Base-by-base conservation (phyloP, 352 stramenopile species). In the Phytophthora fragariaefolia region DNA sequence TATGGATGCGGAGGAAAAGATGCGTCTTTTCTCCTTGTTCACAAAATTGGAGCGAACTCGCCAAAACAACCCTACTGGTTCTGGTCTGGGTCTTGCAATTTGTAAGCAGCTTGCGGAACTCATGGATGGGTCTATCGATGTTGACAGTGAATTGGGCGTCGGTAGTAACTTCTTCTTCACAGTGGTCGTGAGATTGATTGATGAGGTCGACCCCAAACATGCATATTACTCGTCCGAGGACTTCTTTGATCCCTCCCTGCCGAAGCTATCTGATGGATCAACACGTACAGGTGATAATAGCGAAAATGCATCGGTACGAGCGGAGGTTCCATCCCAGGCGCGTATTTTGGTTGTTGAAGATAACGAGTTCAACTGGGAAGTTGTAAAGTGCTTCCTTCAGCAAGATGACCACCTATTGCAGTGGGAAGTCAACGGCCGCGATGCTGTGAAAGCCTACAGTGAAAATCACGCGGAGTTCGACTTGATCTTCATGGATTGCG, bases 61-160 rank as follows among this genome's bases (percentile, higher is more conserved):
- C 22, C 85, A 90, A 63, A 92, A 92, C 66, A 96, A 94, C 50
- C 85, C 85, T 32, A 94, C 85, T 18, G 85, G 85, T 10, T 94
- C 85, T 4, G 89, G 89, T 6, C 70, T 96, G 13, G 89, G 89
- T 13, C 69, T 96, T 43, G 84, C 85, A 2, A 95, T 96, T 58
- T 95, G 85, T 62, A 94, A 94, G 63, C 83, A 93, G 57, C 81
- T 96, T 13, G 84, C 88, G 2, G 85, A 95, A 36, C 71, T 94
- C 27, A 96, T 96, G 89, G 87, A 90, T 55, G 88, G 88, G 2
- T 71, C 80, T 12, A 94, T 96, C 42, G 85, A 90, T 56, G 83
- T 96, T 22, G 85, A 95, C 28, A 92, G 79, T 54, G 73, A 91
- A 40, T 62, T 92, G 4, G 77, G 71, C 3, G 72, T 88, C 23